Conservation (phyloP, 106 monocot species). For the Phalaenopsis equestris region DNA sequence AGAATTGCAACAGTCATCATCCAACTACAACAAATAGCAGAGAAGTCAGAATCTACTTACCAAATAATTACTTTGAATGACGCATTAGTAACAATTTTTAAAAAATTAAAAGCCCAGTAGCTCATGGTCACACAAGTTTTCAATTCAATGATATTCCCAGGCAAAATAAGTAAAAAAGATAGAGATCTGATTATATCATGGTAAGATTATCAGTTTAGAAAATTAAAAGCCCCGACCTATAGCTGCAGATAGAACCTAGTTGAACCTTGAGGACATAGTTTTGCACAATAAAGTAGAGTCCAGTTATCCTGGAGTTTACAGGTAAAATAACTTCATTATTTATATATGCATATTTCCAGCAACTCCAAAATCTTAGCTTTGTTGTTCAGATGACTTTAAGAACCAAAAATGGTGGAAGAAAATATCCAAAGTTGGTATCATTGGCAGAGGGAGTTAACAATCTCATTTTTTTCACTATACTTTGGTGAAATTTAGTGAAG, state of each 20-base stretch:
- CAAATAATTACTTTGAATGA: not conserved
- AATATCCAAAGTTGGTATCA: not conserved
- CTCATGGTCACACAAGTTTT: not conserved
- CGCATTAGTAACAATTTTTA: not conserved
- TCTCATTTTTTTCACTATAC: too few species aligned
- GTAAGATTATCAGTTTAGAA: not conserved
- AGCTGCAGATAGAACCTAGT: not conserved
- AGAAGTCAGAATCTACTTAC: not conserved
- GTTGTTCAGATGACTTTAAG: not conserved
- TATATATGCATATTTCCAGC: not conserved
- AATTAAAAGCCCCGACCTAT: not conserved
- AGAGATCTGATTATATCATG: not conserved
- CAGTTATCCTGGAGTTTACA: not conserved
- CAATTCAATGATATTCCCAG: not conserved
- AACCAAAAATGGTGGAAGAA: not conserved
- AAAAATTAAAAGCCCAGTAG: not conserved
- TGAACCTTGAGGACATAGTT: not conserved
- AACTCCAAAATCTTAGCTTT: not conserved
- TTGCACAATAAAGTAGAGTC: not conserved
- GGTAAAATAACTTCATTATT: not conserved
- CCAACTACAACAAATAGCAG: conserved; percentile 36
- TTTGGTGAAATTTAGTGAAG: too few species aligned
- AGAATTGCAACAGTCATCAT: conserved; percentile 93
- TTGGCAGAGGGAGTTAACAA: too few species aligned
- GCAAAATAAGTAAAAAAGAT: not conserved